Base-by-base conservation (phyloP, 805 yeast species). In the Yamadazyma scolyti region DNA sequence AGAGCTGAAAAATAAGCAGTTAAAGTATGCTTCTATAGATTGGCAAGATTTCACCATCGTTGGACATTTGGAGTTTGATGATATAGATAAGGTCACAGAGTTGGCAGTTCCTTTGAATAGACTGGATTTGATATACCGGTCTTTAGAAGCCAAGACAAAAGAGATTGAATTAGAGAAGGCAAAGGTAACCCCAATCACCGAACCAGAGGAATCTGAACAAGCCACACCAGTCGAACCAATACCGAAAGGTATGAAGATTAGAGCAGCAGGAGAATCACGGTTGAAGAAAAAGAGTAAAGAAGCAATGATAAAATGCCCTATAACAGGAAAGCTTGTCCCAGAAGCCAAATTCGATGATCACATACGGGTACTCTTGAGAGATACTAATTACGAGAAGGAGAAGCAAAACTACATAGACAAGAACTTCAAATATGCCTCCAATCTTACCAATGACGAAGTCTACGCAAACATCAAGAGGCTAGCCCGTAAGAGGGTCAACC, bases 31-130 rank as follows among this genome's bases (percentile, higher is more conserved):
- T 0, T 73, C 82, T 7, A 79, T 87, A 14, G 88, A 89, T 56
- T 90, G 98, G 98, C 79, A 79, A 34, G 85, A 83, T 40, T 90
- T 89, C 49, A 65, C 70, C 2, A 65, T 85, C 11, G 81, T 85
- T 6, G 86, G 79, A 29, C 76, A 80, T 2, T 65, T 88, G 9
- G 77, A 70, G 28, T 81, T 87, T 42, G 74, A 75, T 10, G 77
- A 75, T 2, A 55, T 74, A 5, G 88, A 80, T 51, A 65, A 69
- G 37, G 73, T 70, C 8, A 68, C 75, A 4, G 81, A 77, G 30
- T 57, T 79, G 30, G 66, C 73, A 1, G 44, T 50, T 7, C 85
- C 95, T 0, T 50, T 82, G 30, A 61, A 68, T 3, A 58, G 80
- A 27, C 68, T 75, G 6, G 82, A 79, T 19, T 56, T 84, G 13